Conservation (phyloP, 208 protist genomes). For the Wallacemonas sp. region DNA sequence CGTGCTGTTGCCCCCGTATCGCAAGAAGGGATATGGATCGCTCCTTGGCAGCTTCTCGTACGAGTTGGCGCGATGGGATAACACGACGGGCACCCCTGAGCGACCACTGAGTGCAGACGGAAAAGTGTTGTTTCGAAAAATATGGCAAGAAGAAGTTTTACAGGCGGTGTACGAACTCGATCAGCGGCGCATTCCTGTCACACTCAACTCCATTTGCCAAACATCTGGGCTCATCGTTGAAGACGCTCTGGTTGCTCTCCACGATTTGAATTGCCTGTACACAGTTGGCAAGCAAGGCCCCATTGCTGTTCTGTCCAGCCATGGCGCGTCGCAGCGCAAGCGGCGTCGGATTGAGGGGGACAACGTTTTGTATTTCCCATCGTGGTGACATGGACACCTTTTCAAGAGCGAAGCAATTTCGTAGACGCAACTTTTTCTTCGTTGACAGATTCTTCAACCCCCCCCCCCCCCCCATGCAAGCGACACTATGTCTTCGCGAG, state of each 20-base stretch:
- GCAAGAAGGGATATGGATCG: slow-evolving; percentile 63
- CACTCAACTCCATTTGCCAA: slow-evolving; percentile 54
- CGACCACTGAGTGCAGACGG: slow-evolving; percentile 59
- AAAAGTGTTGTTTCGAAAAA: slow-evolving; percentile 61
- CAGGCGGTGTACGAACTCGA: slow-evolving; percentile 47
- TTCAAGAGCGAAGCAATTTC: no score
- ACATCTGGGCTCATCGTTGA: slow-evolving; percentile 63
- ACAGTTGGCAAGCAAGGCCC: slow-evolving; percentile 45
- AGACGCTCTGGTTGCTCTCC: slow-evolving; percentile 57
- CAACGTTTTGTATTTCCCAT: slow-evolving; percentile 19
- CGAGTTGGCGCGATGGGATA: slow-evolving; percentile 62
- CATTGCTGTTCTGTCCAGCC: slow-evolving; percentile 30
- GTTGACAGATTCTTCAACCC: no score
- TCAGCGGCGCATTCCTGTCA: slow-evolving; percentile 33
- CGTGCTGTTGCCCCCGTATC: slow-evolving; percentile 69
- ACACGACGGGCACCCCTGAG: slow-evolving; percentile 61
- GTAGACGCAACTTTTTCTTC: no score
- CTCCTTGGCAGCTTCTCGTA: slow-evolving; percentile 72
- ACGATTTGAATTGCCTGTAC: slow-evolving; percentile 56
- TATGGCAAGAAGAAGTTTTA: slow-evolving; percentile 61
- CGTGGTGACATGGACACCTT: neutral
- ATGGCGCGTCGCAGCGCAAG: slow-evolving; percentile 1
- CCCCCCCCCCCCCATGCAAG: no score
- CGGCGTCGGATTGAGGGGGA: slow-evolving; percentile 19
- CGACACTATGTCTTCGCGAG: no score